Base-by-base conservation (phyloP, 2,329 filamentous ascomycete species). In the Fusarium begoniae region DNA sequence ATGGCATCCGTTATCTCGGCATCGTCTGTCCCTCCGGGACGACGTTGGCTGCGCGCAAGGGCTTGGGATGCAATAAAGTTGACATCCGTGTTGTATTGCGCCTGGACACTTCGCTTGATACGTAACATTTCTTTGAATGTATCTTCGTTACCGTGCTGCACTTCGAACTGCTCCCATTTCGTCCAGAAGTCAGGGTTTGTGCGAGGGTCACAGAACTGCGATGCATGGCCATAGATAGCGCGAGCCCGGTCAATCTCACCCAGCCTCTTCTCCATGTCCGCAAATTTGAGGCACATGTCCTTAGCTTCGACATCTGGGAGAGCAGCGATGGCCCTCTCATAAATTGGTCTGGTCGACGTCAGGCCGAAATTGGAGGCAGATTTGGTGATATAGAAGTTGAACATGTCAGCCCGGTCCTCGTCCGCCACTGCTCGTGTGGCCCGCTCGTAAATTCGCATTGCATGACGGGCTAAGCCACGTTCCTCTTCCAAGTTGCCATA, bases 111-210 rank as follows among this genome's bases (percentile, higher is more conserved):
- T 81, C 96, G 89, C 88, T 98, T 99, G 87, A 99, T 95, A 37
- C 96, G 92, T 72, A 98, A 87, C 96, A 99, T 99, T 82, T 99
- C 96, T 86, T 98, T 98, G 88, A 97, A 99, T 0, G 97, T 99
- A 82, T 99, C 96, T 82, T 99, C 97, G 84, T 99, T 99, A 74
- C 96, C 96, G 80, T 99, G 96, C 81, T 97, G 93, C 28, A 98
- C 95, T 83, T 99, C 97, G 82, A 99, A 99, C 62, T 91, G 89
- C 83, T 99, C 96, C 96, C 96, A 99, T 82, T 96, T 97, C 77
- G 91, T 89, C 97, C 97, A 99, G 84, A 98, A 99, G 22, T 89
- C 91, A 13, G 93, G 92, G 76, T 94, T 95, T 20, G 94, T 97
- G 61, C 97, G 89, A 14, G 96, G 96, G 82, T 99, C 97, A 84